Evolutionary conservation across 352 stramenopile genomes (phyloP), one percentile per base, ranked within the genome.

Genomic region (Phytophthora fragariae): DNA sequence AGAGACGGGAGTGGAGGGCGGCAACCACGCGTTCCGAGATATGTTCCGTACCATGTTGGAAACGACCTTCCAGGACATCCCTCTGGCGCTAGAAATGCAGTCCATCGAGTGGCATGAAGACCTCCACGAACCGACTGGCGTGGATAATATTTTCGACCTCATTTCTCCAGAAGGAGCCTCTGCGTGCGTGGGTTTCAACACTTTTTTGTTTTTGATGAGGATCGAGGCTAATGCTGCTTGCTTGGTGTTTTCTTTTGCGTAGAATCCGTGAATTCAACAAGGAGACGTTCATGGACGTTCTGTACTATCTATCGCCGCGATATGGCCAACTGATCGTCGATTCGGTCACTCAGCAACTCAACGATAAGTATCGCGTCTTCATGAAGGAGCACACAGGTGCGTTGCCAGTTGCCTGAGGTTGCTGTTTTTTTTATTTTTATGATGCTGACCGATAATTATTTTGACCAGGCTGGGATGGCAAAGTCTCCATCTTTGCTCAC

Each of bases 211-310:
- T 21, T 21, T n/a, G 5, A 12, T 9, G 15, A 50, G 41, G 41
- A 10, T 21, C 41, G 41, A n/a, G 41, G 3, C 15, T 50, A 50
- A 50, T 7, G 11, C 10, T 21, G 41, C 5, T 50, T 21, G 41
- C 1, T 10, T 59, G 9, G 56, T 31, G 3, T 33, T 37, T 71
- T 57, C 15, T 14, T 56, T 59, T n/a, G 14, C 57, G 5, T 68
- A 95, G 90, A 41, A 93, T 98, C 71, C 84, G 94, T 46, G 84
- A 97, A 33, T 98, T 98, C 70, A 97, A 92, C 69, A 98, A 98
- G 70, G 93, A 98, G 74, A 98, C 94, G 0, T 80, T 98, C 35
- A 97, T 98, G 89, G 94, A 98, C 60, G 88, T 98, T n/a, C 71
- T 98, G 4, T 98, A 97, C 57, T 98, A 98, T 77, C 79, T 98